These are phyloP conservation scores for Arthrinium phaeospermum DNA, from an alignment of 2,329 filamentous ascomycete species.

Conservation along the genomic window DNA sequence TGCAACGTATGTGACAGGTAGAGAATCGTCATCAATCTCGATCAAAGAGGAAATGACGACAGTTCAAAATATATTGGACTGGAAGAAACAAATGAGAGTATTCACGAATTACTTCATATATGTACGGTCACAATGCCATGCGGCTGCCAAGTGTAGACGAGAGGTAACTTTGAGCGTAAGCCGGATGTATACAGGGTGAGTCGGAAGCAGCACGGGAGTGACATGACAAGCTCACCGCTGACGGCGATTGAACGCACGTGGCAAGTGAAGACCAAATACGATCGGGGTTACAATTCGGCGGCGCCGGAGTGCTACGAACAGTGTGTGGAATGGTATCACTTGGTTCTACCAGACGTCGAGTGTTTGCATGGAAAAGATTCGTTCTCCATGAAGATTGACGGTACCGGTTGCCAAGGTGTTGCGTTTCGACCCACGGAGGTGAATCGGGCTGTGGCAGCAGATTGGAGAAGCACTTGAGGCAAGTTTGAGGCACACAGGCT, in stretches of 20 bases:
- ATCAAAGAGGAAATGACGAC: background rate
- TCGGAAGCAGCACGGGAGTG: background rate
- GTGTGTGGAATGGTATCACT: background rate
- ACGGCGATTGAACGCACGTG: background rate
- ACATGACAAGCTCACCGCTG: background rate
- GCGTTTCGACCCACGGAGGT: background rate
- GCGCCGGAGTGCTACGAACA: slow-evolving; percentile 3
- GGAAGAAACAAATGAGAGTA: background rate
- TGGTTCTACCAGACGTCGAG: background rate
- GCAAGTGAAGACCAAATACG: background rate
- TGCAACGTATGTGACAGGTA: background rate
- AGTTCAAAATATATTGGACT: background rate
- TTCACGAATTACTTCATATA: background rate
- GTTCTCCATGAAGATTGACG: background rate
- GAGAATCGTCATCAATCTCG: background rate
- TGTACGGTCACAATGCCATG: background rate
- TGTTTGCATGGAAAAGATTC: background rate
- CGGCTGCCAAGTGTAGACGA: background rate
- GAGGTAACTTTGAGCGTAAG: background rate
- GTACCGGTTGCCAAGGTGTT: background rate
- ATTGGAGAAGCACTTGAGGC: slow-evolving; percentile 3
- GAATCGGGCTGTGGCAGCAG: background rate
- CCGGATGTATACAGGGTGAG: background rate
- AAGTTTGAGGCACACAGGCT: background rate
- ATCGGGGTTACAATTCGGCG: background rate